Conservation (phyloP, 2,329 filamentous ascomycete species). For the Colletotrichum sp. region DNA sequence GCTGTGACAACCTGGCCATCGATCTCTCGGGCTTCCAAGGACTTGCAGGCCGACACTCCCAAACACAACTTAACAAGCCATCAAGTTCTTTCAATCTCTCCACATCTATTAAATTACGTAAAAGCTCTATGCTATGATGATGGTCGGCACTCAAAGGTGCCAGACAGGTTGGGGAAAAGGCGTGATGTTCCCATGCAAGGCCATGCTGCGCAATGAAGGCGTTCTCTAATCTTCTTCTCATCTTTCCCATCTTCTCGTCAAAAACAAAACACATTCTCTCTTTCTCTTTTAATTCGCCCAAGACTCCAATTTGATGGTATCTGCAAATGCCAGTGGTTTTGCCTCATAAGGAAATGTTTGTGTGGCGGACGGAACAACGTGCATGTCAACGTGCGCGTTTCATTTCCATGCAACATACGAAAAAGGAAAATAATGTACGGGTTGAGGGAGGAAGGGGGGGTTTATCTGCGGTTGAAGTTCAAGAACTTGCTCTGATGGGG, state of each 20-base stretch:
- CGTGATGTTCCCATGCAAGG: not conserved
- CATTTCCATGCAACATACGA: not conserved
- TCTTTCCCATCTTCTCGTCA: not conserved
- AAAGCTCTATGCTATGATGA: not conserved
- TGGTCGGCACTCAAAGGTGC: not conserved
- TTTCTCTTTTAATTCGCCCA: not conserved
- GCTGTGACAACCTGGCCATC: too few relatives aligned
- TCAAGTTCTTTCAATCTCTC: not conserved
- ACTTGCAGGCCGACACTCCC: not conserved
- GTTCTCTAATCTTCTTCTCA: not conserved
- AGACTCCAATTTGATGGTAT: not conserved
- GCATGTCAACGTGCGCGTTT: not conserved
- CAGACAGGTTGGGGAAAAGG: not conserved
- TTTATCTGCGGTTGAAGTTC: conserved; percentile 58
- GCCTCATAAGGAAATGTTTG: not conserved
- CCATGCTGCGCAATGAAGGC: not conserved
- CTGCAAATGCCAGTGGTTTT: not conserved
- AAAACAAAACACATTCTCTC: not conserved
- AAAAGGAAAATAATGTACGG: not conserved
- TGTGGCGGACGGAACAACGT: not conserved
- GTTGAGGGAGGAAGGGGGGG: not conserved
- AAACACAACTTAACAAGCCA: fast-evolving
- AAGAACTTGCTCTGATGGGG: conserved; percentile 50
- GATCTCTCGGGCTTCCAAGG: too few relatives aligned
- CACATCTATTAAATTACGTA: not conserved